Conservation (phyloP, 23 red algal genomes). For the Gracilaria domingensis region DNA sequence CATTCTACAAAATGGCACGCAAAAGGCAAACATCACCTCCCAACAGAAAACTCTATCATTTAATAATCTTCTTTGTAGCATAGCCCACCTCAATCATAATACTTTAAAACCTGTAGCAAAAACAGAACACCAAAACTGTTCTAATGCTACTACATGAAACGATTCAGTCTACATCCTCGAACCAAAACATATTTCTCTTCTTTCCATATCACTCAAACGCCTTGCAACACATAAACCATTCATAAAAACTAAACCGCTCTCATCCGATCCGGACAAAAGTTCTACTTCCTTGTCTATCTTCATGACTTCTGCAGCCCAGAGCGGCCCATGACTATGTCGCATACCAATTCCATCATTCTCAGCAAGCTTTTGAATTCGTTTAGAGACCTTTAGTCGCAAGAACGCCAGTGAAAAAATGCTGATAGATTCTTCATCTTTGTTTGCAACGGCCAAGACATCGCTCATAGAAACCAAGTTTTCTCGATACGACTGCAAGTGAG, state of each 20-base stretch:
- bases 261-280: not conserved
- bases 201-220: not conserved
- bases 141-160: not conserved
- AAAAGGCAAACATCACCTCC: not conserved
- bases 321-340: not conserved
- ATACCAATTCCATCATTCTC: constrained; percentile 2
- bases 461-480: not conserved
- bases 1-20: not conserved
- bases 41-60: not conserved
- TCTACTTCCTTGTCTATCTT: not conserved
- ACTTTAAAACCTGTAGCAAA: not conserved
- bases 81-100: too few species aligned
- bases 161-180: not conserved
- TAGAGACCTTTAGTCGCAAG: not conserved
- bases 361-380: not conserved
- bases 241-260: not conserved
- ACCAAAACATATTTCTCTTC: not conserved
- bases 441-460: not conserved
- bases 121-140: not conserved
- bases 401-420: not conserved
- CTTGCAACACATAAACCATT: not conserved
- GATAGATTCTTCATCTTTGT: not conserved
- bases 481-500: not conserved
- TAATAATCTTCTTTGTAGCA: too few species aligned
- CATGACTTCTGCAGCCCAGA: constrained; percentile 8